Conservation (phyloP, 73 alveolate species). For the Effrenium voratum region DNA sequence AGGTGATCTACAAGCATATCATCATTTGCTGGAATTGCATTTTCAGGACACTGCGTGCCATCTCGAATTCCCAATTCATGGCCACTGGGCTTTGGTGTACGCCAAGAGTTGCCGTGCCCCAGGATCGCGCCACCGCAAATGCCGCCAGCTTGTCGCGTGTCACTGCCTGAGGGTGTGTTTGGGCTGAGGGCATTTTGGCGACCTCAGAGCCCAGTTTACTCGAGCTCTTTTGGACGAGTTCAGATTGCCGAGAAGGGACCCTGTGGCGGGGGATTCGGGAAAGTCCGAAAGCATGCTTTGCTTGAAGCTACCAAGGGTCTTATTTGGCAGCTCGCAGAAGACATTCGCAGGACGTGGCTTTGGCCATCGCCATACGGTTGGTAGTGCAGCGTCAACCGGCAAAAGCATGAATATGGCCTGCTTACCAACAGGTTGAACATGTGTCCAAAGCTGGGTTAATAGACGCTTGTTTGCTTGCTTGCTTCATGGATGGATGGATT, state of each 20-base stretch:
- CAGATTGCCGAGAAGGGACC: not conserved
- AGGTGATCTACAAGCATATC: constrained; percentile 24
- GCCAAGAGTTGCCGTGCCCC: not conserved
- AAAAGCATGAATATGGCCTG: no score
- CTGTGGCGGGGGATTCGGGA: not conserved
- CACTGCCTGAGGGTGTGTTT: not conserved
- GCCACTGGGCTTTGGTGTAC: not conserved
- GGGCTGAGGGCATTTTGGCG: not conserved
- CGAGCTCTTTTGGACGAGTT: not conserved
- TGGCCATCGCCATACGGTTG: not conserved
- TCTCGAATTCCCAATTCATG: not conserved
- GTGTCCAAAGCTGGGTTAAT: not conserved
- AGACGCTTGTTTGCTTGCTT: no score
- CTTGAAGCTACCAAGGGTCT: not conserved
- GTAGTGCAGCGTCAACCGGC: not conserved
- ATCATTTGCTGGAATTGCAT: constrained; percentile 39
- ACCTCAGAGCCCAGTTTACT: not conserved
- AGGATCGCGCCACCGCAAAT: not conserved
- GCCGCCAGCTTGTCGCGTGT: constrained; percentile 7
- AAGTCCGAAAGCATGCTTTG: not conserved
- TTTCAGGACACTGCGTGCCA: constrained; percentile 2
- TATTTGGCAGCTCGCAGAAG: constrained; percentile 46
- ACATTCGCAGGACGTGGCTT: not conserved
- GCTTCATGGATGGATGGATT: no score
- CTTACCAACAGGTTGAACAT: not conserved